Evolutionary conservation across 2,329 filamentous ascomycete genomes (phyloP), one percentile per base, ranked within the genome.

Genomic region (Scytalidium lignicola): DNA sequence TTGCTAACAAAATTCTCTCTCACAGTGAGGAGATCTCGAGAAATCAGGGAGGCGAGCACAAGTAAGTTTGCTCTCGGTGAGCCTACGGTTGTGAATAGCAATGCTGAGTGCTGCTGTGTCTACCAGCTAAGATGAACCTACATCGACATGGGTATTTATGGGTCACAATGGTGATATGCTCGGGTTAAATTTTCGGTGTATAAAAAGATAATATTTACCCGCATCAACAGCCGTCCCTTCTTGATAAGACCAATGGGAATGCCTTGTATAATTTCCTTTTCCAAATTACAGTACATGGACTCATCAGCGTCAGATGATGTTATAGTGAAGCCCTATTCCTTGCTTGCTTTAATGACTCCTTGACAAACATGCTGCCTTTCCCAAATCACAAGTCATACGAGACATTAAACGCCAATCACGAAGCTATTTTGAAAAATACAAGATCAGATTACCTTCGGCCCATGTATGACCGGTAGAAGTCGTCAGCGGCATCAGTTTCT

Each of bases 381-480:
- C 55, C 50, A 46, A 50, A 46, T 48, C 29, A 49, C 50, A 55
- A 55, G 42, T 47, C 43, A 47, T 49, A 52, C 41, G 54, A 49
- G 50, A 49, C 52, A 51, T 50, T 49, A 45, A 60, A 58, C 56
- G 57, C 62, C 60, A 58, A 48, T 41, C 48, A 50, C 40, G 46
- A 51, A 51, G 47, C 47, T 44, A 41, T 37, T 41, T 6, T 26
- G 23, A 26, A 10, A 26, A 26, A 43, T 32, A 51, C 43, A 55
- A 52, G 41, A 51, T 50, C 44, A 49, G 46, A 46, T 71, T 65
- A 86, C 68, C 85, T 79, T 56, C 87, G 76, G 39, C 86, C 88
- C 74, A 90, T 83, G 70, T 90, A 95, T 48, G 89, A 95, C 44
- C 88, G 81, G 67, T 93, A 95, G 70, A 97, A 96, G 67, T 90